Conservation (phyloP, 495 filamentous ascomycete species). For the Barbatosphaeria neglecta region DNA sequence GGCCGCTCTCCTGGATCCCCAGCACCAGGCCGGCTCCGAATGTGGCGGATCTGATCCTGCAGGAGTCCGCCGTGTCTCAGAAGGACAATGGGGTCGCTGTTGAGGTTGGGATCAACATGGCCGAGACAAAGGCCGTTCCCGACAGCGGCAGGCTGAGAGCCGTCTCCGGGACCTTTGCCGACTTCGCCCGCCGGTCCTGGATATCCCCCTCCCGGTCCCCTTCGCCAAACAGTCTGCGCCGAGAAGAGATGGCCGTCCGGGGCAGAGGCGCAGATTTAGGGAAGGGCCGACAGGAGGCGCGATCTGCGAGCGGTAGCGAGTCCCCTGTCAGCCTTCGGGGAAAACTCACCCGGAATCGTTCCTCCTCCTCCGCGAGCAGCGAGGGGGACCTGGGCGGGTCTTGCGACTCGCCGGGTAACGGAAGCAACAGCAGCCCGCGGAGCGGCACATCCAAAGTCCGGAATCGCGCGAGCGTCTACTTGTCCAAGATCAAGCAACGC, state of each 20-base stretch:
- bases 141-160: constrained; percentile 16
- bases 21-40: constrained; percentile 27
- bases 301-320: constrained; percentile 14
- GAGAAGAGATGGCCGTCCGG: too few species aligned
- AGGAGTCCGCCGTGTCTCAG: constrained; percentile 9
- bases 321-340: constrained; percentile 19
- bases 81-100: constrained; percentile 10
- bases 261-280: too few species aligned
- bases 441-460: constrained; percentile 14
- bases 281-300: too few species aligned
- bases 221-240: too few species aligned
- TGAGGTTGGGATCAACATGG: neutral
- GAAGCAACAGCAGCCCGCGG: too few species aligned
- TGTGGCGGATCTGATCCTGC: constrained; percentile 8
- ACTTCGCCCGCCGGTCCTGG: constrained; percentile 58
- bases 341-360: constrained; percentile 18
- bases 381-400: constrained; percentile 11
- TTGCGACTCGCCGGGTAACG: too few species aligned
- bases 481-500: constrained; percentile 29
- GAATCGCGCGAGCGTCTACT: constrained; percentile 22
- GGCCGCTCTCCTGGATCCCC: constrained; percentile 33
- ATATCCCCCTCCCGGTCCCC: constrained; percentile 49
- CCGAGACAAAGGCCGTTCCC: constrained; percentile 6
- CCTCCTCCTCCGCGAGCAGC: constrained; percentile 12
- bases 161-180: constrained; percentile 54